A percentile compares a stretch with the other conserved stretches of the same genome.
These are phyloP conservation scores for Carpinus viminea DNA, from an alignment of 306 rosid genomes.

Conservation along the genomic window DNA sequence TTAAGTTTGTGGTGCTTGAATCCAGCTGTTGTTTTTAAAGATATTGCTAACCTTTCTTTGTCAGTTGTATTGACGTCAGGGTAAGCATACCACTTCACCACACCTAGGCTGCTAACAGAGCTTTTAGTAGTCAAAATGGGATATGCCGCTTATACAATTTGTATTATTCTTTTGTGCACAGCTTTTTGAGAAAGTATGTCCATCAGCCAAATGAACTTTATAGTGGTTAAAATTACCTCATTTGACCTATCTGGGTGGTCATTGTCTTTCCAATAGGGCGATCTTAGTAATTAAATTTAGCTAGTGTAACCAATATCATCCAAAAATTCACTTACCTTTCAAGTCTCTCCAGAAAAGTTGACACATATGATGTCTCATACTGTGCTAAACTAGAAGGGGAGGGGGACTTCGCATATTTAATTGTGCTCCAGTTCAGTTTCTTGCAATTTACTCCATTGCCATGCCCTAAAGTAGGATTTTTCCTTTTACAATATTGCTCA, in stretches of 20 bases:
- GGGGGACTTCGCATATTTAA: neutral
- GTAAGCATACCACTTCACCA: constrained; percentile 38
- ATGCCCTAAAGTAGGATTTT: neutral
- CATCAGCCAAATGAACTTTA: constrained; percentile 7
- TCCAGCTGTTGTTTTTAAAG: constrained; percentile 92
- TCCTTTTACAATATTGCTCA: constrained; percentile 5
- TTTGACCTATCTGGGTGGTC: neutral
- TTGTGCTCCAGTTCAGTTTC: neutral
- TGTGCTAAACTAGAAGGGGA: neutral
- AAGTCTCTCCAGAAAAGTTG: neutral
- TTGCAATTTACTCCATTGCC: neutral
- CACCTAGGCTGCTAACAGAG: constrained; percentile 4
- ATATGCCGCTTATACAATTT: neutral
- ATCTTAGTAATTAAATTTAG: neutral
- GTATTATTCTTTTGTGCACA: neutral
- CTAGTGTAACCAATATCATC: neutral
- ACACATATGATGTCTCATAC: neutral
- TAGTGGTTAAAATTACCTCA: constrained; percentile 12
- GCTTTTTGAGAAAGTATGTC: neutral
- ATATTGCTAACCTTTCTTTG: constrained; percentile 79
- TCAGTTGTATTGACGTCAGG: constrained; percentile 93
- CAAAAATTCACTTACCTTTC: neutral
- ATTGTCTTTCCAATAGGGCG: neutral
- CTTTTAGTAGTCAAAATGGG: neutral
- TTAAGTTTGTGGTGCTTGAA: constrained; percentile 97